phyloP scores from a whole-genome alignment of 2,329 filamentous ascomycete genomes.

The Bipolaris victoriae region DNA sequence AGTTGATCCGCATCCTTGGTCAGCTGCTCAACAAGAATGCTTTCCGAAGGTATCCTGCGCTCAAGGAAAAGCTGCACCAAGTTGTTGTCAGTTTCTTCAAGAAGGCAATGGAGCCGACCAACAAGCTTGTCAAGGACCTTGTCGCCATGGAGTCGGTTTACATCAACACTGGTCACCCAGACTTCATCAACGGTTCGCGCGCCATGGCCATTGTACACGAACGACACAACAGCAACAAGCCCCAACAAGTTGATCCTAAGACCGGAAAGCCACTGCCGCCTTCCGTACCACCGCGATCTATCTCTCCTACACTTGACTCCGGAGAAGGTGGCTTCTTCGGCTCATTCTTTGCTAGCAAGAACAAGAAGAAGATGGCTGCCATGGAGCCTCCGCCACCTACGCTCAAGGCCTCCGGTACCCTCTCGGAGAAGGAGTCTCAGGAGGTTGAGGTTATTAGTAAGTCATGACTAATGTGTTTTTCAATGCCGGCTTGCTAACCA shows the following conservation, averaged over 20 bases:
- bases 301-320: conserved; percentile 73
- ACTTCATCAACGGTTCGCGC: conserved; percentile 95
- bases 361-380: conserved; percentile 99
- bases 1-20: conserved; percentile 91
- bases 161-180: conserved; percentile 97
- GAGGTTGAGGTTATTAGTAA: conserved; percentile 98
- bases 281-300: conserved; percentile 70
- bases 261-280: conserved; percentile 89
- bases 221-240: conserved; percentile 78
- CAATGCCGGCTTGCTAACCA: conserved; percentile 23
- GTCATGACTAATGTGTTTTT: conserved; percentile 46
- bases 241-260: conserved; percentile 96
- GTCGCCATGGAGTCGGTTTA: conserved; percentile 97
- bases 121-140: conserved; percentile 92
- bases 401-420: conserved; percentile 89
- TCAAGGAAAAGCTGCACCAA: conserved; percentile 96
- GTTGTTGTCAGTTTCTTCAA: conserved; percentile 97
- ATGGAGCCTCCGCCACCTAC: conserved; percentile 95
- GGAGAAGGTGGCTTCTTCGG: conserved; percentile 87
- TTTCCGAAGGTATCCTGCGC: conserved; percentile 87
- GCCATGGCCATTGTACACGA: conserved; percentile 99
- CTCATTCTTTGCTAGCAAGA: conserved; percentile 98
- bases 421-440: conserved; percentile 91
- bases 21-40: conserved; percentile 87
- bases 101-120: conserved; percentile 96